Base-by-base conservation (phyloP, 208 protist species). In the Leptomonas seymouri region DNA sequence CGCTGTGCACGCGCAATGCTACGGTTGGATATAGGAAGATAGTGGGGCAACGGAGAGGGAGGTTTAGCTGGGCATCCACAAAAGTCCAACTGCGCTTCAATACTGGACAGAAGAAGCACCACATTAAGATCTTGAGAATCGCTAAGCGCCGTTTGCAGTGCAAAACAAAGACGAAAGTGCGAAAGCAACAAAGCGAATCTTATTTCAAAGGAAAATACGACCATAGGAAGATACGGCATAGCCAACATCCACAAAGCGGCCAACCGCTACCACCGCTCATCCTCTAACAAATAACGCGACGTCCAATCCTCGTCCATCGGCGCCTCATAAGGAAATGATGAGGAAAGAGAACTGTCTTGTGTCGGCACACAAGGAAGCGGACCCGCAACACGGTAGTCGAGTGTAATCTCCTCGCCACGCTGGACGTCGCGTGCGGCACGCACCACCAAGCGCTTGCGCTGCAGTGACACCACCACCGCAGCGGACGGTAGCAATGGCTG, bases 321-420 rank as follows among this genome's bases (percentile, higher is more conserved):
- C 18, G 54, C 18, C 34, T 70, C 71, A 6, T 61, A 30, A 34
- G 62, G 41, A 30, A 34, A 11, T 12, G n/a, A 30, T 2, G 44
- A 3, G 63, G 27, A 67, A 20, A 20, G 41, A 25, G 31, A 44
- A 63, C 3, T 14, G n/a, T 14, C 45, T 25, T 57, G 28, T 34
- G 20, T 21, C 6, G 46, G 27, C 21, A 15, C 31, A 21, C 42
- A 18, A 0, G 34, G 20, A 34, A 25, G 49, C 30, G 61, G 34
- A 27, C 23, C 21, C 6, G 48, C 36, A 21, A 60, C 53, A 9
- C 50, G 51, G 54, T 96, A 97, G 66, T 91, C 58, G 12, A 97
- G 45, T 21, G 88, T 92, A 15, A 97, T 54, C 49, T 94, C 89
- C 30, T 91, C 85, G 0, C 85, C 86, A 1, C 64, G 20, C 1